A percentile compares a stretch with the other conserved stretches of the same genome.
These are phyloP conservation scores for Rutstroemia sp. DNA, from an alignment of 2,329 filamentous ascomycete genomes.

Conservation along the genomic window DNA sequence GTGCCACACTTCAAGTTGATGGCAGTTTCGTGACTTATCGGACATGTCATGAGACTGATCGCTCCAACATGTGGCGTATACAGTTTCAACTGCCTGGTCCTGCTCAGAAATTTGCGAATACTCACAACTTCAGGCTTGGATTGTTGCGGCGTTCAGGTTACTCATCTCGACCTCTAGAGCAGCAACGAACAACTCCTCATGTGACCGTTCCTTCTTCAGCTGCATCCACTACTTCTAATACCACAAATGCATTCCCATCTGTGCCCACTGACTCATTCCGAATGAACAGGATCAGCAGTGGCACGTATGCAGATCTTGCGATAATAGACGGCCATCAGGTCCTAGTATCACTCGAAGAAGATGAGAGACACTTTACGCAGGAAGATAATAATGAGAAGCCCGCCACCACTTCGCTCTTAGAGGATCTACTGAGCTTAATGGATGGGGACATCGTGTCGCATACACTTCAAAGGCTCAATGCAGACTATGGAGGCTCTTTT, in stretches of 20 bases:
- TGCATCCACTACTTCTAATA: not conserved
- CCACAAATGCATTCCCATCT: not conserved
- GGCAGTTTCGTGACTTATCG: conserved; percentile 7
- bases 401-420: not conserved
- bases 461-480: conserved; percentile 3
- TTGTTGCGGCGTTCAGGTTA: not conserved
- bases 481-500: conserved; percentile 3
- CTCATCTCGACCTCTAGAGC: not conserved
- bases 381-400: not conserved
- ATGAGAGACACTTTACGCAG: not conserved
- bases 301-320: conserved; percentile 7
- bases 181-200: not conserved
- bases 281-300: conserved; percentile 10
- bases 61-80: conserved; percentile 10
- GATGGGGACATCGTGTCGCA: not conserved
- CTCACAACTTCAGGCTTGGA: not conserved
- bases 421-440: conserved; percentile 8
- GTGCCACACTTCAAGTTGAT: not conserved
- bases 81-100: conserved; percentile 10
- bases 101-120: not conserved
- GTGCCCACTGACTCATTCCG: not conserved
- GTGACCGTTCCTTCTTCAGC: not conserved
- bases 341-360: conserved; percentile 9
- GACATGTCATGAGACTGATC: not conserved
- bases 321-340: not conserved